phyloP scores from a whole-genome alignment of 2,329 filamentous ascomycete genomes.

The Exophiala phaeomuriformis region DNA sequence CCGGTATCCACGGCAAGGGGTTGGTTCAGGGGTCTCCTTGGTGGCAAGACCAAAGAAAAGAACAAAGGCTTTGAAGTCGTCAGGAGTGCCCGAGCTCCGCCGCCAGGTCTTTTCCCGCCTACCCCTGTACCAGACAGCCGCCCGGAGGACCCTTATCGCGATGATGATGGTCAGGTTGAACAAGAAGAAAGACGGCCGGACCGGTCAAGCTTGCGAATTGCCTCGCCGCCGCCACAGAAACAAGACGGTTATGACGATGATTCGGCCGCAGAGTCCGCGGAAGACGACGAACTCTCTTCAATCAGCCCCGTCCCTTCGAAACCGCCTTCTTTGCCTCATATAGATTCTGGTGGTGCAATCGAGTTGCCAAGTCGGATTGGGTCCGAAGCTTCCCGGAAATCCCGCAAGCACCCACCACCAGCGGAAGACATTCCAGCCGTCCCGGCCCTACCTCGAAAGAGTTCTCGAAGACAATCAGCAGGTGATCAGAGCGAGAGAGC shows the following conservation, averaged over 20 bases:
- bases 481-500: slow-evolving; percentile 18
- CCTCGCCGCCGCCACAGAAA: slow-evolving; percentile 9
- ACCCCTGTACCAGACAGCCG: slow-evolving; percentile 39
- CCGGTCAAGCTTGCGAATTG: slow-evolving; percentile 4
- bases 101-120: slow-evolving; percentile 54
- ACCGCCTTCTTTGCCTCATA: slow-evolving; percentile 53
- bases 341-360: slow-evolving; percentile 54
- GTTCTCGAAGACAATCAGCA: slow-evolving; percentile 56
- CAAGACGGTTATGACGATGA: slow-evolving; percentile 12
- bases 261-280: slow-evolving; percentile 11
- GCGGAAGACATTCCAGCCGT: slow-evolving; percentile 36
- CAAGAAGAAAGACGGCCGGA: slow-evolving; percentile 18
- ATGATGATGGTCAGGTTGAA: slow-evolving; percentile 40
- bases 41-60: slow-evolving; percentile 85
- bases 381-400: slow-evolving; percentile 41
- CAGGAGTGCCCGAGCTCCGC: slow-evolving; percentile 76
- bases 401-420: slow-evolving; percentile 11
- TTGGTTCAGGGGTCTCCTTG: slow-evolving; percentile 75
- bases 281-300: slow-evolving; percentile 11
- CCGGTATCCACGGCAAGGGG: slow-evolving; percentile 82
- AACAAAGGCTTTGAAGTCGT: slow-evolving; percentile 97
- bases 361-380: slow-evolving; percentile 57
- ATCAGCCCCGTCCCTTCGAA: slow-evolving; percentile 35
- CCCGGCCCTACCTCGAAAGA: slow-evolving; percentile 63
- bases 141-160: slow-evolving; percentile 58